Evolutionary conservation across 208 protist genomes (phyloP), one percentile per base, ranked within the genome.

Genomic region (Tritrichomonas foetus): DNA sequence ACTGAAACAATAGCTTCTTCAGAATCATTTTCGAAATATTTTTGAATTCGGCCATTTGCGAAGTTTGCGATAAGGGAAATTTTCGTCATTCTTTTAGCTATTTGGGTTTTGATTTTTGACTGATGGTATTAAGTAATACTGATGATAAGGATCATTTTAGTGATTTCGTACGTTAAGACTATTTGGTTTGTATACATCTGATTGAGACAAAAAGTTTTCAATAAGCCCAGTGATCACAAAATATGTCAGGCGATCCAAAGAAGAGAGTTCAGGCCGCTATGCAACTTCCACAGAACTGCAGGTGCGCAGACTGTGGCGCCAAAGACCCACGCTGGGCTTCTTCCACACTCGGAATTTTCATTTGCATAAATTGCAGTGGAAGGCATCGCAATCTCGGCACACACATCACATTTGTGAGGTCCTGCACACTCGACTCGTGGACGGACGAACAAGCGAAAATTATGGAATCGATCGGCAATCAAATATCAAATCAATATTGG

Each of bases 341-440:
- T 66, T 94, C 95, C 3, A 97, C 96, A 80, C 82, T 96, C 13
- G 96, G 96, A 27, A 64, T 95, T 25, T 97, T 96, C 93, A 69
- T 97, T 20, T 97, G 96, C 94, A 95, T 96, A 64, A 84, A 94
- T 41, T 97, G 96, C 93, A 93, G 95, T 49, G 96, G 95, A n/a
- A 50, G 96, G 8, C 96, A 97, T 93, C 74, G 96, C 13, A 93
- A 66, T 49, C 66, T 97, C 27, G 96, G 96, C 44, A 95, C 94
- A 36, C 96, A 96, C 93, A 96, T 97, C 25, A 96, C 96, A 22
- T 55, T 89, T 3, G 95, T 96, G n/a, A 93, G 95, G 39, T 94
- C 55, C 55, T 47, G 94, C 20, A 96, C 82, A 39, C 80, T 96
- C 0, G 96, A 96, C 93, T 93, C 66, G 20, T 96, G 96, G 96